Evolutionary conservation across 2,329 filamentous ascomycete species (phyloP), one percentile per base, ranked within the genome.

Genomic region (Fusarium clavum): DNA sequence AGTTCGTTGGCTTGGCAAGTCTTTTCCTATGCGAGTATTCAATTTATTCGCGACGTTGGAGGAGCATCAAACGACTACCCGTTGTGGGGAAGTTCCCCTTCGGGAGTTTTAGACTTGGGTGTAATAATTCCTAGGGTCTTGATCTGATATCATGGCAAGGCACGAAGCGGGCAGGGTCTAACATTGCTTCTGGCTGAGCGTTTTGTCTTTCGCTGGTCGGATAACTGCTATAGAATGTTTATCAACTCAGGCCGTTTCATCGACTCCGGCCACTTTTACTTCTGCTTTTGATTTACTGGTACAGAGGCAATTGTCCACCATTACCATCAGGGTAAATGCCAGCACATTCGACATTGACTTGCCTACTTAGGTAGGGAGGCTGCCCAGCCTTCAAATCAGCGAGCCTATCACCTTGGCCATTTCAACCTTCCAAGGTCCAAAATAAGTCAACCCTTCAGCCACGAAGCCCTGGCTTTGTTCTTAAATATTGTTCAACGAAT

Each of bases 341-440:
- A 27, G 34, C 38, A 20, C 46, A 38, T 43, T 62, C 57, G 45
- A 24, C 22, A 47, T 38, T 25, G 38, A 40, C 57, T 63, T 63
- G 46, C 67, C 67, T 43, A 34, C 22, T 58, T 63, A 30, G 61
- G 61, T 45, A 58, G 41, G 43, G 29, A 30, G 34, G 40, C 41
- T 57, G 32, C 20, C 51, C 41, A 45, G 43, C 22, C 46, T 45
- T 57, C 24, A 24, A 57, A 41, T 22, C 25, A 61, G 45, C 54
- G 45, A 34, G 16, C 61, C 55, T 54, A 62, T 69, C 51, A 43
- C 52, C 24, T 61, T 47, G 13, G 32, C 24, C 27, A 9, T 57
- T 47, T 51, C 9, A 24, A 18, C 47, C 18, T 41, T 40, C 45
- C 34, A 43, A 49, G 44, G 27, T 46, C 16, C 32, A 53, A 40